phyloP scores from a whole-genome alignment of 169 alveolate genomes.

The Cryptosporidium baileyi region DNA sequence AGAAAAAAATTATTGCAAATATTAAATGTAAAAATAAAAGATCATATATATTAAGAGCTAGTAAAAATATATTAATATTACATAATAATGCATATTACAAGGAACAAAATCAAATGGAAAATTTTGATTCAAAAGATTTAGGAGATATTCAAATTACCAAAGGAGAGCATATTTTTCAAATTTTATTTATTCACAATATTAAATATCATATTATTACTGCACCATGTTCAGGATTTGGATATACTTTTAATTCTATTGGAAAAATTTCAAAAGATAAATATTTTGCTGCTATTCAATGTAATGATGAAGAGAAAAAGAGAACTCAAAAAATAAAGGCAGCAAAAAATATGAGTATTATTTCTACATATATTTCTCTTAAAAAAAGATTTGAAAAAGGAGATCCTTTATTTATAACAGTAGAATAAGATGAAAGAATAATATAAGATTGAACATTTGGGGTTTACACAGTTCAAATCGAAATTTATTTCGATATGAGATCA shows the following conservation, averaged over 20 bases:
- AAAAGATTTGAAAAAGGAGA: slow-evolving; percentile 31
- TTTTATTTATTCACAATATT: slow-evolving; percentile 31
- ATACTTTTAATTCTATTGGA: slow-evolving; percentile 39
- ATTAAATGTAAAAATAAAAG: slow-evolving; percentile 12
- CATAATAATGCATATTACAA: background rate
- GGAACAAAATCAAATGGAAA: background rate
- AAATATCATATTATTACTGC: slow-evolving; percentile 29
- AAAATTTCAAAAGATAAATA: slow-evolving; percentile 31
- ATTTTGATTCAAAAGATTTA: background rate
- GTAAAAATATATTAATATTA: background rate
- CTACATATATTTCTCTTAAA: slow-evolving; percentile 21
- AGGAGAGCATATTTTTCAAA: slow-evolving; percentile 15
- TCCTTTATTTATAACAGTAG: slow-evolving; percentile 40
- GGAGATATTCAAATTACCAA: background rate
- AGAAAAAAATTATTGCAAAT: background rate
- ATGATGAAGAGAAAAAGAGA: background rate
- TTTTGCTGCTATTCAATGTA: slow-evolving; percentile 58
- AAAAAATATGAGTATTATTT: slow-evolving; percentile 26
- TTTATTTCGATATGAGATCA: no score
- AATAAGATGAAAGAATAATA: background rate
- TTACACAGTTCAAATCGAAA: slow-evolving; percentile 33
- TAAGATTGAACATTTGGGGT: slow-evolving; percentile 58
- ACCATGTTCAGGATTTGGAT: slow-evolving; percentile 54
- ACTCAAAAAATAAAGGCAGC: slow-evolving; percentile 36
- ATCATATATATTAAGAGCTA: background rate